Evolutionary conservation across 2,329 filamentous ascomycete genomes (phyloP).

Genomic region (Fusarium sp.): DNA sequence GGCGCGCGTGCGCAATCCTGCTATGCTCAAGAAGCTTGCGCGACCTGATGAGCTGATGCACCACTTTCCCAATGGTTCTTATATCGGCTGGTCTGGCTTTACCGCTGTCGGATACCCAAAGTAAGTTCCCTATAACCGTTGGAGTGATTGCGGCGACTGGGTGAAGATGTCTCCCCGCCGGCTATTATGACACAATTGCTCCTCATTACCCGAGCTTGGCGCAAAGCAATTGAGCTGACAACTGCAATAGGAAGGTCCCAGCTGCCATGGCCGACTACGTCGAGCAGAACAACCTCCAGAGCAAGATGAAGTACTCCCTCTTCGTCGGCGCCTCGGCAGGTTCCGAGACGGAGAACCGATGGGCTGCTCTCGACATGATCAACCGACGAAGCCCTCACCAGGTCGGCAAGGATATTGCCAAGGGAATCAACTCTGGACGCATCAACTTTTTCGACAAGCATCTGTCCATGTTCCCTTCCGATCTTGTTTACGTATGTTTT

Average conservation of each 20-base stretch:
- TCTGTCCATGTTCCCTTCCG: conserved; percentile 89
- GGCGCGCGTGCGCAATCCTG: conserved; percentile 79
- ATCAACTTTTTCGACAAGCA: conserved; percentile 97
- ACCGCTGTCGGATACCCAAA: conserved; percentile 92
- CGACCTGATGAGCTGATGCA: conserved; percentile 83
- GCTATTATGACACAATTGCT: conserved; percentile 22
- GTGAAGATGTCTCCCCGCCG: conserved; percentile 18
- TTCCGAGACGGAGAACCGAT: conserved; percentile 90
- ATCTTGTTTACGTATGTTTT: conserved; percentile 78
- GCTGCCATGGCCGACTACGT: conserved; percentile 88
- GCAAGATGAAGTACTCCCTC: conserved; percentile 85
- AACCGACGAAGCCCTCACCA: conserved; percentile 86
- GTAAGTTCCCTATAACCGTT: conserved; percentile 49
- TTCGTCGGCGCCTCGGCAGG: conserved; percentile 93
- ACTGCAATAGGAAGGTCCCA: conserved; percentile 75
- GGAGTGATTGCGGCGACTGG: not conserved
- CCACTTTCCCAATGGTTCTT: conserved; percentile 85
- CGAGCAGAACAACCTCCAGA: conserved; percentile 86
- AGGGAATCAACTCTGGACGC: conserved; percentile 87
- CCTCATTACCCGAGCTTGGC: conserved; percentile 35
- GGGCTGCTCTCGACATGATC: conserved; percentile 92
- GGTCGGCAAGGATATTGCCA: conserved; percentile 89
- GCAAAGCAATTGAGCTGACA: conserved; percentile 31
- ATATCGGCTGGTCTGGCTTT: conserved; percentile 92
- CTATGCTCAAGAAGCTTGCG: conserved; percentile 83